Base-by-base conservation (phyloP, 495 filamentous ascomycete species). In the Pseudoneurospora amorphoporcata region DNA sequence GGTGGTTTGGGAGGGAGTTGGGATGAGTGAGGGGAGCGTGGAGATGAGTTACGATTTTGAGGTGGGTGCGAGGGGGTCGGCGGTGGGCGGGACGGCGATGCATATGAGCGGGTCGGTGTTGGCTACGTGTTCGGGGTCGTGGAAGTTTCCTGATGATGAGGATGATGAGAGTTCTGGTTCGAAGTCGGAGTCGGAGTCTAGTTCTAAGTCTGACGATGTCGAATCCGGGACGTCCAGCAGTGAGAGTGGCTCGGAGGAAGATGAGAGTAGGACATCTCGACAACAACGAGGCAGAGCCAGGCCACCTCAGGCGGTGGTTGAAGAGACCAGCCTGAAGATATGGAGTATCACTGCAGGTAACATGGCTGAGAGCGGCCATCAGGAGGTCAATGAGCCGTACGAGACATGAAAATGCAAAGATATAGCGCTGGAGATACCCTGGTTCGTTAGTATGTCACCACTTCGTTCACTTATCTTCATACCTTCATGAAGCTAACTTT, bases 121-220 rank as follows among this genome's bases (percentile, higher is more conserved):
- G 39, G 92, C 90, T n/a, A 94, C 91, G 3, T 92, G 89, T 76
- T 92, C 92, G 37, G 93, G 92, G 19, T 78, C 84, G 71, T 86
- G 83, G 84, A 76, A 77, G 71, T 74, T 83, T 70, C 72, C 74
- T 12, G 75, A 79, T 19, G 77, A 77, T 8, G 73, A 78, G 9
- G 75, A 71, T 4, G 72, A 69, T 10, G 39, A 42, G n/a, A 72
- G 45, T 45, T 72, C 65, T 23, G 23, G 45, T 12, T 74, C 73
- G 37, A n/a, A 68, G 16, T 38, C 12, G 23, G 41, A 71, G 35
- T 41, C 19, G 8, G 41, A 61, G 19, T 73, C 71, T 23, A 1
- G 23, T 23, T 23, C 23, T 29, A 70, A 68, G 14, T 76, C 70
- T 16, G 72, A 76, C 29, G 61, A 58, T 9, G 39, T 43, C 17